Conservation (phyloP, 2,329 filamentous ascomycete genomes). For the Calonectria crousiana region DNA sequence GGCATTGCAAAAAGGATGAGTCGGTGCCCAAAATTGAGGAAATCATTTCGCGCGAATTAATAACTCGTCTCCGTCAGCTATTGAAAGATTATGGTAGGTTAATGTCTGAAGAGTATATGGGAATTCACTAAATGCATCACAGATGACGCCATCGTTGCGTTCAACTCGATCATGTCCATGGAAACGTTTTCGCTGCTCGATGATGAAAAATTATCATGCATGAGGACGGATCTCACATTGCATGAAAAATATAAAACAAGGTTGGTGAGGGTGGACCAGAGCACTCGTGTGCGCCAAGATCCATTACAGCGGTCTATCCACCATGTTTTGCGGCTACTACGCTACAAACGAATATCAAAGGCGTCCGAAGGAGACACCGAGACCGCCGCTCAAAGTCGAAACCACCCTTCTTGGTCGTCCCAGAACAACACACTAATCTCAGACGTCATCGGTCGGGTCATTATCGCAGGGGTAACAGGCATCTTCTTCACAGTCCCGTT, state of each 20-base stretch:
- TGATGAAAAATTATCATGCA: constrained; percentile 29
- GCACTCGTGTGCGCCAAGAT: neutral
- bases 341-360: neutral
- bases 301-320: neutral
- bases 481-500: neutral
- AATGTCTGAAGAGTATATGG: neutral
- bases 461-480: neutral
- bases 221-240: constrained; percentile 19
- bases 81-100: neutral
- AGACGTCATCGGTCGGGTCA: neutral
- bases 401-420: neutral
- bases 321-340: neutral
- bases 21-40: neutral
- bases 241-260: neutral
- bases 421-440: neutral
- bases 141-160: constrained; percentile 41
- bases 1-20: neutral
- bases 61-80: neutral
- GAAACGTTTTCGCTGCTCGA: constrained; percentile 40
- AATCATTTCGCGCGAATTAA: neutral
- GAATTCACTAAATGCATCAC: neutral
- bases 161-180: constrained; percentile 42
- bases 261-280: neutral
- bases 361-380: neutral
- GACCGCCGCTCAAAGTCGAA: too few relatives aligned